A percentile compares a stretch with the other conserved stretches of the same genome.
phyloP scores from a whole-genome alignment of 768 basidiomycete genomes.

The Rossbeevera mucosa region DNA sequence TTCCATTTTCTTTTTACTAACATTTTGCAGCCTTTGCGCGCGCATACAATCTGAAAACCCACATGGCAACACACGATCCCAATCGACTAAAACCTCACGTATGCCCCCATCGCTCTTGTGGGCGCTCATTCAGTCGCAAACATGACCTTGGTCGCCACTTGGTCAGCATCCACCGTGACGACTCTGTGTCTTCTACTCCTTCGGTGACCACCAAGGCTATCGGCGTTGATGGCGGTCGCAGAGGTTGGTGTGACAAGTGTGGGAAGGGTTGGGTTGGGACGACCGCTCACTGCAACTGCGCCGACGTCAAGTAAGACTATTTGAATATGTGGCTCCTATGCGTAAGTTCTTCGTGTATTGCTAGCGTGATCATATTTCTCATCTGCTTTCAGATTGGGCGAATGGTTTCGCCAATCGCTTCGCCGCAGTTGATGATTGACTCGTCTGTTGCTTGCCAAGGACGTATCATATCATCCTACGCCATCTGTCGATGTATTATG shows the following conservation, averaged over 20 bases:
- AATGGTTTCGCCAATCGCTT: constrained; percentile 36
- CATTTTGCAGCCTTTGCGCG: constrained; percentile 70
- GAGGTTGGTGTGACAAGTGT: constrained; percentile 71
- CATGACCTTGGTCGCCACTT: constrained; percentile 91
- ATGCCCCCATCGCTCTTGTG: constrained; percentile 82
- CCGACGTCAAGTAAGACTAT: constrained; percentile 53
- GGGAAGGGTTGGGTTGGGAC: constrained; percentile 65
- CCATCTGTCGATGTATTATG: constrained; percentile 51
- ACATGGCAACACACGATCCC: constrained; percentile 92
- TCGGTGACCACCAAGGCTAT: constrained; percentile 45
- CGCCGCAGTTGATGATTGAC: constrained; percentile 38
- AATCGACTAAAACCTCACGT: constrained; percentile 84
- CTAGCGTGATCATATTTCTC: constrained; percentile 10
- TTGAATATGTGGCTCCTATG: constrained; percentile 23
- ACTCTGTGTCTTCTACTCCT: constrained; percentile 42
- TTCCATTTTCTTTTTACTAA: background rate
- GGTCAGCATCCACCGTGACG: constrained; percentile 78
- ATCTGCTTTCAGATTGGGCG: constrained; percentile 28
- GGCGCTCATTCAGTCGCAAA: constrained; percentile 89
- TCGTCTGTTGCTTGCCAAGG: constrained; percentile 31
- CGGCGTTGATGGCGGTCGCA: constrained; percentile 59
- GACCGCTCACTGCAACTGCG: constrained; percentile 53
- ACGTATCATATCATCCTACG: constrained; percentile 34
- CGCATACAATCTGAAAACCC: constrained; percentile 93
- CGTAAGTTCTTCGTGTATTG: constrained; percentile 15